Percentiles rank a stretch among this genome's conserved stretches.
These are phyloP conservation scores for Citrus sp. DNA, from an alignment of 345 rosid species.

Conservation along the genomic window DNA sequence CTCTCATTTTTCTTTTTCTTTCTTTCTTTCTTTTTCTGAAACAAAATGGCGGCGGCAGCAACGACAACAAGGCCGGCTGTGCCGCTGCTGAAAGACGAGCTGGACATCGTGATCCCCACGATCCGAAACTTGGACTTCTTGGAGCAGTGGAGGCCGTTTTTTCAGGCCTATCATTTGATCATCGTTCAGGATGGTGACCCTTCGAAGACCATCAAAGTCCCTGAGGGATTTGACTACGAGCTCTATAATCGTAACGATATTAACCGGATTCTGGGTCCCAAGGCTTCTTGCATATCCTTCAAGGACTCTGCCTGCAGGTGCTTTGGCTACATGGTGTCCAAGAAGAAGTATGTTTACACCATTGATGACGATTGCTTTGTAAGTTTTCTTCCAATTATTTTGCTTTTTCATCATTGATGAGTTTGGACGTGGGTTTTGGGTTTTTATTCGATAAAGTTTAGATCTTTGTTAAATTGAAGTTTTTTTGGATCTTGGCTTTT, in stretches of 20 bases:
- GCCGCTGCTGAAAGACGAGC: slow-evolving; percentile 62
- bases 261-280: slow-evolving; percentile 74
- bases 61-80: slow-evolving; percentile 16
- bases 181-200: slow-evolving; percentile 92
- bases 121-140: slow-evolving; percentile 74
- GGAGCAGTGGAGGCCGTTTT: slow-evolving; percentile 83
- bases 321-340: slow-evolving; percentile 80
- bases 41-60: slow-evolving; percentile 6
- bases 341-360: slow-evolving; percentile 83
- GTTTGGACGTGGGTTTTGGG: not conserved
- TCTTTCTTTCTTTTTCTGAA: too few species aligned
- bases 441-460: not conserved
- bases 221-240: slow-evolving; percentile 78
- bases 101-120: slow-evolving; percentile 83
- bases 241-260: slow-evolving; percentile 80
- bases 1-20: not conserved
- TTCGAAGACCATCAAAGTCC: slow-evolving; percentile 56
- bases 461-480: slow-evolving; percentile 10
- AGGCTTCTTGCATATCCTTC: slow-evolving; percentile 73
- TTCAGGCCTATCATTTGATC: slow-evolving; percentile 74
- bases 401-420: not conserved
- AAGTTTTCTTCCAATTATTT: slow-evolving; percentile 25
- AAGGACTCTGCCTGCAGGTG: slow-evolving; percentile 74
- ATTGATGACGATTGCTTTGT: slow-evolving; percentile 95
- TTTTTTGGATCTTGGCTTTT: not conserved